Percentiles rank a stretch among this genome's conserved stretches.
These are phyloP conservation scores for Datura wrightii DNA, from an alignment of 257 asterid species.

Conservation along the genomic window DNA sequence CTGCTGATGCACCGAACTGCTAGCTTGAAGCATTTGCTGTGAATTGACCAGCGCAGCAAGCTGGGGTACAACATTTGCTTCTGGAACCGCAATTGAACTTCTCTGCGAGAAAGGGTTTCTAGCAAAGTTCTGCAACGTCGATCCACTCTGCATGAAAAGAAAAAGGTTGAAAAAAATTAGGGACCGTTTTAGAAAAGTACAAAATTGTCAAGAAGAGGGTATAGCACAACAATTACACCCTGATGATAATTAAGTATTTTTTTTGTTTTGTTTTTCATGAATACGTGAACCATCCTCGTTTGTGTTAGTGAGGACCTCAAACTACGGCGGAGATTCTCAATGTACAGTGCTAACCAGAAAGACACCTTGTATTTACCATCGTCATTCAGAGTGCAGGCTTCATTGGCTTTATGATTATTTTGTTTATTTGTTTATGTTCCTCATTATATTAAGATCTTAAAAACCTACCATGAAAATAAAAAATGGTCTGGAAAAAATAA, in stretches of 20 bases:
- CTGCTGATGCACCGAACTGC: slow-evolving; percentile 40
- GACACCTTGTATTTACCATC: slow-evolving; percentile 17
- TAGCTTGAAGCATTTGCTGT: slow-evolving; percentile 33
- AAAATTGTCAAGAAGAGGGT: neutral
- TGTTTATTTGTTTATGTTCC: neutral
- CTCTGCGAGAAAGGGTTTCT: slow-evolving; percentile 86
- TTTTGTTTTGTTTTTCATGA: neutral
- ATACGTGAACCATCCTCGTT: neutral
- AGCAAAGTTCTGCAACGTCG: slow-evolving; percentile 59
- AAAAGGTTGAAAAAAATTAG: neutral
- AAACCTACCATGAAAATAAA: neutral
- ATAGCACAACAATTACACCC: neutral
- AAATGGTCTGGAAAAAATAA: neutral
- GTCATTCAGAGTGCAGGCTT: neutral
- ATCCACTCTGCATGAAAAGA: slow-evolving; percentile 69
- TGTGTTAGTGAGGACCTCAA: neutral
- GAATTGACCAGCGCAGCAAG: slow-evolving; percentile 31
- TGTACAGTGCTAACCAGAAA: neutral
- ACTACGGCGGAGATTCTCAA: slow-evolving; percentile 14
- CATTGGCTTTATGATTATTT: neutral
- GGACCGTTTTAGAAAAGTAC: neutral
- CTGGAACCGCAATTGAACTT: slow-evolving; percentile 40
- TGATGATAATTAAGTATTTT: no score
- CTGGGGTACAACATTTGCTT: slow-evolving; percentile 37
- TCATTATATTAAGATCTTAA: neutral